Conservation (phyloP, 2,329 filamentous ascomycete genomes). For the Grosmannia clavigera region DNA sequence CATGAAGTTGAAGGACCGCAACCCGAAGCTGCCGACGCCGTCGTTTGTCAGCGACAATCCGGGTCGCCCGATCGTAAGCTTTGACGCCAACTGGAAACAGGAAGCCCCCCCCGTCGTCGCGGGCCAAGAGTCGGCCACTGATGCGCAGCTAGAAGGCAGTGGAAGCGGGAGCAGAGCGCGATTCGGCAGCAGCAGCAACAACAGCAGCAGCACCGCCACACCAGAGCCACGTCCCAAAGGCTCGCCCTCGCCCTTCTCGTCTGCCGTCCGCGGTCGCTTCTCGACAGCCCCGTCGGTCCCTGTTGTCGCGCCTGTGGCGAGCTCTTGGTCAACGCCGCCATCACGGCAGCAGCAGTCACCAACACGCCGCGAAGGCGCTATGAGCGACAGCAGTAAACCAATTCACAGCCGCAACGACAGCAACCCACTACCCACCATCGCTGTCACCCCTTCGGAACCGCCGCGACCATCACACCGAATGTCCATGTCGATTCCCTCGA, state of each 20-base stretch:
- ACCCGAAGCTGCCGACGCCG: slow-evolving; percentile 74
- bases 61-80: slow-evolving; percentile 93
- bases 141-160: slow-evolving; percentile 48
- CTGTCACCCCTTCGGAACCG: slow-evolving; percentile 24
- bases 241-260: not conserved
- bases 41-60: slow-evolving; percentile 82
- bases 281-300: slow-evolving; percentile 27
- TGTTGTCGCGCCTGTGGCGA: slow-evolving; percentile 43
- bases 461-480: not conserved
- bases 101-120: slow-evolving; percentile 25
- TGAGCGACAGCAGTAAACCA: slow-evolving; percentile 19
- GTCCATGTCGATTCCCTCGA: slow-evolving; percentile 17
- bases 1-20: slow-evolving; percentile 78
- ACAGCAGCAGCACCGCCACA: slow-evolving; percentile 14
- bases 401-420: not conserved
- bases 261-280: slow-evolving; percentile 13
- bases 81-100: slow-evolving; percentile 69
- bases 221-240: slow-evolving; percentile 15
- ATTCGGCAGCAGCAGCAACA: slow-evolving; percentile 15
- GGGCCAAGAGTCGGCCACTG: slow-evolving; percentile 45
- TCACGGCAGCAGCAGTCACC: slow-evolving; percentile 16
- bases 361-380: slow-evolving; percentile 25
- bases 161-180: slow-evolving; percentile 4
- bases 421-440: slow-evolving; percentile 34
- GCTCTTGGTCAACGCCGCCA: slow-evolving; percentile 24